Conservation (phyloP, 495 filamentous ascomycete species). For the Cudoniella acicularis region DNA sequence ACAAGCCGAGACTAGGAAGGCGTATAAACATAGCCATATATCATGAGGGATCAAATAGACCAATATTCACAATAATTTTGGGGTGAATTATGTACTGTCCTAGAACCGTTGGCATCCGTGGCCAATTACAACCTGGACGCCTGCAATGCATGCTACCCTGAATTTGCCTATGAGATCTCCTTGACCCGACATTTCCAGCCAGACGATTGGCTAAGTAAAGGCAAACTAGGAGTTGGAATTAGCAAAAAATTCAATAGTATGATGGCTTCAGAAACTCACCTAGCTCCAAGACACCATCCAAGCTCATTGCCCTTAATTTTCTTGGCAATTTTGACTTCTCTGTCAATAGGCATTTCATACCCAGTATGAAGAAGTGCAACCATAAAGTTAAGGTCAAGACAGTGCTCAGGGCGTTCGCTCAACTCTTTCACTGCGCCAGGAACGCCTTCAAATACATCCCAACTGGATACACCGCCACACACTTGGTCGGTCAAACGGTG, state of each 20-base stretch:
- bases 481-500: slow-evolving; percentile 79
- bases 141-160: slow-evolving; percentile 20
- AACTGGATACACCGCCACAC: slow-evolving; percentile 71
- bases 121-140: slow-evolving; percentile 15
- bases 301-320: slow-evolving; percentile 96
- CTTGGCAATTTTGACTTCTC: slow-evolving; percentile 97
- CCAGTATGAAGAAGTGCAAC: slow-evolving; percentile 86
- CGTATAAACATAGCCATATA: no score
- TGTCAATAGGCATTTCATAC: slow-evolving; percentile 95
- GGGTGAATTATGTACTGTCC: background rate
- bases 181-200: slow-evolving; percentile 75
- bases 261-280: slow-evolving; percentile 48
- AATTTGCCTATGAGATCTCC: slow-evolving; percentile 32
- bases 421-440: slow-evolving; percentile 73
- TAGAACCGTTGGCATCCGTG: background rate
- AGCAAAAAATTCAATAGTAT: background rate
- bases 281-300: slow-evolving; percentile 96
- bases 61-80: background rate
- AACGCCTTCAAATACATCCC: slow-evolving; percentile 73
- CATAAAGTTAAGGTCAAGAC: slow-evolving; percentile 95
- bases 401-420: slow-evolving; percentile 76
- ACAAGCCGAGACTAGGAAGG: no score
- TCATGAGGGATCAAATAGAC: no score
- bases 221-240: slow-evolving; percentile 50
- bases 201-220: slow-evolving; percentile 65